A percentile compares a stretch with the other conserved stretches of the same genome.
Conservation (phyloP, 345 rosid species). For the Odontarrhena argentea region DNA sequence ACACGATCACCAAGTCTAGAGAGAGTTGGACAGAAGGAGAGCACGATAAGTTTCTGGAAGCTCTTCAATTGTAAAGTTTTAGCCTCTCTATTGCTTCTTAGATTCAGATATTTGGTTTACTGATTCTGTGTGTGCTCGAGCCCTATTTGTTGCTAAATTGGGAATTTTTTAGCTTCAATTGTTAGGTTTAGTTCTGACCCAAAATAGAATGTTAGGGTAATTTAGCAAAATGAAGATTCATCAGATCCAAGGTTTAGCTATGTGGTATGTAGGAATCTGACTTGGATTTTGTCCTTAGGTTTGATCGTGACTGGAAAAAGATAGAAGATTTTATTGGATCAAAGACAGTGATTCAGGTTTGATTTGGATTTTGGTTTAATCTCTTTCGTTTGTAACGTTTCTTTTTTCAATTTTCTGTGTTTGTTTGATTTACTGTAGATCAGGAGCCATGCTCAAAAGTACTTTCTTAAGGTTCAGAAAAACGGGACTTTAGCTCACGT, state of each 20-base stretch:
- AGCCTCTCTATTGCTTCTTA: neutral
- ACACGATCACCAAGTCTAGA: conserved; percentile 85
- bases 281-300: conserved; percentile 44
- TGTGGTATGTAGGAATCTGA: neutral
- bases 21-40: conserved; percentile 97
- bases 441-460: conserved; percentile 91
- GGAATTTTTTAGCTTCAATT: neutral
- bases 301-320: conserved; percentile 94
- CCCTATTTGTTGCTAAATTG: conserved; percentile 6
- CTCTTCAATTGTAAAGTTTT: conserved; percentile 76
- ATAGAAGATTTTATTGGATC: conserved; percentile 90
- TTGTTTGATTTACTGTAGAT: conserved; percentile 49
- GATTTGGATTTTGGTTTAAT: conserved; percentile 2
- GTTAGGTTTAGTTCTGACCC: neutral
- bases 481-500: conserved; percentile 79
- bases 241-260: neutral
- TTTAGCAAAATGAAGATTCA: conserved; percentile 6
- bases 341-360: conserved; percentile 86
- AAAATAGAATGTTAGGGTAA: neutral
- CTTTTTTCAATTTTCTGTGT: neutral
- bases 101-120: neutral
- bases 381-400: neutral
- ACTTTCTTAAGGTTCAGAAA: conserved; percentile 82
- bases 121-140: neutral
- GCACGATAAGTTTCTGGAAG: conserved; percentile 93